Percentiles rank a stretch among this genome's conserved stretches.
Conservation (phyloP, 257 asterid species). For the Nicotiana attenuata region DNA sequence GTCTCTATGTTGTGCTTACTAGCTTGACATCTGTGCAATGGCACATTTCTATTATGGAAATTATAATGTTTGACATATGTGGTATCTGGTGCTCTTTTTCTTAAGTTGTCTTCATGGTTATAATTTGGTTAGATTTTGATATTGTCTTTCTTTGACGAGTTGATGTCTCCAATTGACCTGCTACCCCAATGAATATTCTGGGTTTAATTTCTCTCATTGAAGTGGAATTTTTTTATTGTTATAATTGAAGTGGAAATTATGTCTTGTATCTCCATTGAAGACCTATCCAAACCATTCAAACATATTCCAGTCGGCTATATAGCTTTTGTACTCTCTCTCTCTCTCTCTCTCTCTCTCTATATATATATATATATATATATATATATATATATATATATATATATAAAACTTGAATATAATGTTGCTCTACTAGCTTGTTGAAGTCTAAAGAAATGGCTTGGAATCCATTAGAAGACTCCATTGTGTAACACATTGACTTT, state of each 20-base stretch:
- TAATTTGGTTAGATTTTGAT: neutral
- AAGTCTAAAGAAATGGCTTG: neutral
- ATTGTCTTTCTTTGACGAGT: neutral
- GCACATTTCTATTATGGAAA: neutral
- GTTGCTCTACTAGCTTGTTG: neutral
- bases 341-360: too few species aligned
- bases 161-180: neutral
- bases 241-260: neutral
- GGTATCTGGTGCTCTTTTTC: constrained; percentile 2
- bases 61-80: neutral
- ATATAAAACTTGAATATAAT: neutral
- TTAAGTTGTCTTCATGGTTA: neutral
- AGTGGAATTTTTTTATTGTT: neutral
- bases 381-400: too few species aligned
- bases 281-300: neutral
- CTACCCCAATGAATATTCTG: neutral
- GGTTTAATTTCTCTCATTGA: neutral
- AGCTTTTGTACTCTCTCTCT: neutral
- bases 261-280: neutral
- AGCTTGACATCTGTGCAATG: neutral
- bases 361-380: too few species aligned
- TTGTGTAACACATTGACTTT: neutral
- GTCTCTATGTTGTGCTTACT: neutral
- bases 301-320: neutral
- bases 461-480: neutral